A percentile compares a stretch with the other conserved stretches of the same genome.
These are phyloP conservation scores for Ricinus communis DNA, from an alignment of 345 rosid genomes.

Conservation along the genomic window DNA sequence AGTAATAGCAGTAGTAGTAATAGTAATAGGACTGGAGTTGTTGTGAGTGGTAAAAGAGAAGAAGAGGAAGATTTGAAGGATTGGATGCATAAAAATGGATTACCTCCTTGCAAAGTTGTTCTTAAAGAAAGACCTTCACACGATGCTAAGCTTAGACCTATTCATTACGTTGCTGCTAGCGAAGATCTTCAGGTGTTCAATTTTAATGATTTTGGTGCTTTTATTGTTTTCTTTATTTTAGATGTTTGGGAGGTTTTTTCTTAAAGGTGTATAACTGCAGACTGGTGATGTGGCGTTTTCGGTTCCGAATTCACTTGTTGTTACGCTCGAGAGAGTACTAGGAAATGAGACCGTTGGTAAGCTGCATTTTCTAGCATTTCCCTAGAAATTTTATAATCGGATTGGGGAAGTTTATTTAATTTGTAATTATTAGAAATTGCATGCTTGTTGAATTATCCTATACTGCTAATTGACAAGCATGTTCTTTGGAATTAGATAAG, in stretches of 20 bases:
- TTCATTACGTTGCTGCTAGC: constrained; percentile 88
- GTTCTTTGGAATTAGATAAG: neutral
- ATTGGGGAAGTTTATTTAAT: too few species aligned
- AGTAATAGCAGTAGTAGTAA: too few species aligned
- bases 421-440: too few species aligned
- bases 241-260: neutral
- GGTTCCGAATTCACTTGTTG: constrained; percentile 82
- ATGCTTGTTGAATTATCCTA: neutral
- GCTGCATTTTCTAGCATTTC: constrained; percentile 22
- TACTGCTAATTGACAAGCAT: neutral
- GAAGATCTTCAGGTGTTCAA: constrained; percentile 78
- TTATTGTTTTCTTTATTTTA: constrained; percentile 12
- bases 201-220: neutral
- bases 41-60: constrained; percentile 42
- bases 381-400: too few species aligned
- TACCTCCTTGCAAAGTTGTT: constrained; percentile 82
- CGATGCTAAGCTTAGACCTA: constrained; percentile 62
- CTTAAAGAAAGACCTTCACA: constrained; percentile 75
- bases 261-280: constrained; percentile 30
- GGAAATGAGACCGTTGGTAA: constrained; percentile 96
- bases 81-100: constrained; percentile 91
- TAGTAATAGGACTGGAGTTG: constrained; percentile 27
- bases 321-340: constrained; percentile 90
- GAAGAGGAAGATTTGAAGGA: constrained; percentile 67
- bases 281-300: constrained; percentile 85